Evolutionary conservation across 139 green algal species (phyloP), one percentile per base, ranked within the genome.

Genomic region (Asterochloris erici): DNA sequence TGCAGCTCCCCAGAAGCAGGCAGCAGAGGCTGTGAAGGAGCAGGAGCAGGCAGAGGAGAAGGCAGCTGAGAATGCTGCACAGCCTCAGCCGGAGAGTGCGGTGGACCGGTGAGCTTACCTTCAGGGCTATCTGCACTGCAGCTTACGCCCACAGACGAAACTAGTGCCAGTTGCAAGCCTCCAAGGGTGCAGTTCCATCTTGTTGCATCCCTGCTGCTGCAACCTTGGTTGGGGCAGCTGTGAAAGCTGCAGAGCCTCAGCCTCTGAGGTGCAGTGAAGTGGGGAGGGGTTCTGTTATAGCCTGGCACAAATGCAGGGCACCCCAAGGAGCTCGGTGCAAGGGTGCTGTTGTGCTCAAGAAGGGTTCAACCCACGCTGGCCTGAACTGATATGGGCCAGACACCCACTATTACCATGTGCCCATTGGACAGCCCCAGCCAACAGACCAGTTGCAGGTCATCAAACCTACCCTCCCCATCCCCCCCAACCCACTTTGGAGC

Each of bases 21-120:
- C 66, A 73, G 66, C 66, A 54, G 62, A 81, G 27, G 77, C 70
- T 38, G 71, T 47, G 47, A 71, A 84, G 12, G 66, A 84, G 71
- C 21, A 21, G 28, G 79, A 60, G 71, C 62, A 85, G 15, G 75
- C 79, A 29, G 73, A 68, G 74, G 76, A 85, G 26, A 68, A 66
- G 21, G 75, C 64, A 26, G 82, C 82, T 74, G 82, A 81, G 16
- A 75, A 68, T 63, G 47, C 68, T 54, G 60, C 82, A 14, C 74
- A 78, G 13, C 70, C 77, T 26, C 62, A 76, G 66, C 62, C 74
- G 60, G 80, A 76, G 54, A 71, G 63, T 70, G 79, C 63, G 15
- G 68, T 68, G 0, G 63, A 77, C 21, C 6, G 66, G 66, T 73
- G 66, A 73, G 66, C 66, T 4, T 73, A 24, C 21, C 66, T 26